phyloP scores from a whole-genome alignment of 2,329 filamentous ascomycete species.

The Fusarium poae region DNA sequence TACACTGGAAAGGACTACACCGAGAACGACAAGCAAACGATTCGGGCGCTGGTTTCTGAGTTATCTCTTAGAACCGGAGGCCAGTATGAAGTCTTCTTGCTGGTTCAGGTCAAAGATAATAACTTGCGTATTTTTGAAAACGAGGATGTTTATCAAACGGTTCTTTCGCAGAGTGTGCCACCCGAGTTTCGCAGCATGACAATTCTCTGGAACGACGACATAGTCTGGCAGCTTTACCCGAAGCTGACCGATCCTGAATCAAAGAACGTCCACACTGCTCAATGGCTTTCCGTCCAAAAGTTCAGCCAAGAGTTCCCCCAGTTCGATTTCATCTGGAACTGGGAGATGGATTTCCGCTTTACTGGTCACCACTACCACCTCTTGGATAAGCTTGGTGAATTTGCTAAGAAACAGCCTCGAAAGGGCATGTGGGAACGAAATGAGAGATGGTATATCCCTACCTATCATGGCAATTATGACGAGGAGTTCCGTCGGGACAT shows the following conservation, averaged over 20 bases:
- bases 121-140: slow-evolving; percentile 70
- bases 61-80: slow-evolving; percentile 80
- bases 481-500: slow-evolving; percentile 75
- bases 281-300: slow-evolving; percentile 81
- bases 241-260: slow-evolving; percentile 73
- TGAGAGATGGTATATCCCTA: slow-evolving; percentile 79
- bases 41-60: slow-evolving; percentile 84
- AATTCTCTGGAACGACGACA: slow-evolving; percentile 79
- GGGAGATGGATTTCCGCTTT: slow-evolving; percentile 85
- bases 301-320: slow-evolving; percentile 82
- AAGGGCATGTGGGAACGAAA: slow-evolving; percentile 81
- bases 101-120: slow-evolving; percentile 81
- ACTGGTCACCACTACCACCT: slow-evolving; percentile 87
- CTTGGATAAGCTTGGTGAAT: slow-evolving; percentile 72
- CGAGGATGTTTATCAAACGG: slow-evolving; percentile 68
- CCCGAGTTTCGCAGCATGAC: slow-evolving; percentile 77
- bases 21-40: slow-evolving; percentile 81
- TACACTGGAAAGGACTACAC: slow-evolving; percentile 82
- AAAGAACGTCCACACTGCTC: slow-evolving; percentile 68
- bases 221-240: slow-evolving; percentile 83
- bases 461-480: slow-evolving; percentile 74
- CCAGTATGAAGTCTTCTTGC: slow-evolving; percentile 83
- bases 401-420: slow-evolving; percentile 76
- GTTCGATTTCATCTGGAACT: slow-evolving; percentile 88
- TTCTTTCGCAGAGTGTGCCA: slow-evolving; percentile 74